Percentiles rank a stretch among this genome's conserved stretches.
These are phyloP conservation scores for Solanum appendiculatum DNA, from an alignment of 257 asterid species.

Conservation along the genomic window DNA sequence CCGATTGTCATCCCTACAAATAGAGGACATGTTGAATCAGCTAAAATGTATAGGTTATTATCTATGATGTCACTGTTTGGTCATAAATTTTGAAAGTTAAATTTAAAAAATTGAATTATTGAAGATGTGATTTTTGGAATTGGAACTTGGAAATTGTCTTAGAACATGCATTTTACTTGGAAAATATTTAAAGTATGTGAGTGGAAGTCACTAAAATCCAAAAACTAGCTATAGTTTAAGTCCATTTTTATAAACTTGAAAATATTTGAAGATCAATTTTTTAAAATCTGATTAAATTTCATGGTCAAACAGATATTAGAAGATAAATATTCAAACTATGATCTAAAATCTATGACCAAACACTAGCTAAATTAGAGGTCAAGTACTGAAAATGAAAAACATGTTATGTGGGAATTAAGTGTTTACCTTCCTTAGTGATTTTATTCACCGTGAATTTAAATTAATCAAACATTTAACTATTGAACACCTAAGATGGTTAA, in stretches of 20 bases:
- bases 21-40: background rate
- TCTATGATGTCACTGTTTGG: background rate
- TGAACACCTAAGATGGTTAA: rapidly evolving
- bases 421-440: background rate
- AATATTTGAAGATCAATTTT: background rate
- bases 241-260: too few relatives aligned
- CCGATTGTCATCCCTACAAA: background rate
- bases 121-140: background rate
- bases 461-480: background rate
- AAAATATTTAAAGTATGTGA: background rate
- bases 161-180: background rate
- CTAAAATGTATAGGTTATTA: background rate
- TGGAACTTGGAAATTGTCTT: background rate
- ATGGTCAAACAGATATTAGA: background rate
- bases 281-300: background rate
- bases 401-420: background rate
- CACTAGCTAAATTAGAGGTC: background rate
- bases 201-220: background rate
- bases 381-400: background rate
- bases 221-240: too few relatives aligned
- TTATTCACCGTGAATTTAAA: background rate
- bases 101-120: background rate
- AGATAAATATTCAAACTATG: background rate
- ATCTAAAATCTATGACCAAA: background rate
- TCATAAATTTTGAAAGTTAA: background rate